Percentiles rank a stretch among this genome's conserved stretches.
Evolutionary conservation across 164 flowering plant species (phyloP).

Genomic region (Vitis cinerea): DNA sequence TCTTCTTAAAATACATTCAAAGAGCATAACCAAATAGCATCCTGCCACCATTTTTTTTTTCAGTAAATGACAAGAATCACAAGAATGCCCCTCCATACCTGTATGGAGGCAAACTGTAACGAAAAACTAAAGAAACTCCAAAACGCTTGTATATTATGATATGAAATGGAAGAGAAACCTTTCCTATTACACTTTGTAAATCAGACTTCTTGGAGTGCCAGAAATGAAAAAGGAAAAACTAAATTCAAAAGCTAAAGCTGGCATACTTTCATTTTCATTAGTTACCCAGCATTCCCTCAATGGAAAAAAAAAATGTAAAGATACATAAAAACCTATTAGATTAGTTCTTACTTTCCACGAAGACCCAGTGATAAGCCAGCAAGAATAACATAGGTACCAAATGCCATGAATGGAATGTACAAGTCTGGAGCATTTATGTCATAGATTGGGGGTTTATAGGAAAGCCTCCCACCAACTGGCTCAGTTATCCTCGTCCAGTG

Average conservation of each 20-base stretch:
- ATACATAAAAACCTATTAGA: not conserved
- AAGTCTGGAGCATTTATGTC: conserved; percentile 59
- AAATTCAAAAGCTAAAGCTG: not conserved
- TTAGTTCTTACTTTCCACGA: conserved; percentile 36
- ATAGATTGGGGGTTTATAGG: conserved; percentile 50
- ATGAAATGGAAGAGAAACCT: not conserved
- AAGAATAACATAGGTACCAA: conserved; percentile 50
- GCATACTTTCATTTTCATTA: not conserved
- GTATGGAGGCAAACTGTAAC: not conserved
- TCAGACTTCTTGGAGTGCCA: too few relatives aligned
- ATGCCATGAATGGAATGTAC: conserved; percentile 58
- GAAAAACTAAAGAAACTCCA: not conserved
- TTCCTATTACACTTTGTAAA: not conserved
- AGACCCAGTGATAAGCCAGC: conserved; percentile 51
- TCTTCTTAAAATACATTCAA: not conserved
- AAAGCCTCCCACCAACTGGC: conserved; percentile 52
- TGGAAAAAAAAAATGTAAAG: not conserved
- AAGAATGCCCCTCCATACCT: not conserved
- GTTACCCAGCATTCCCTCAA: not conserved
- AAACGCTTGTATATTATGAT: not conserved
- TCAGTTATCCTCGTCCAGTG: conserved; percentile 58
- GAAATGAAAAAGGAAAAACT: not conserved
- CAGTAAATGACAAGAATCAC: not conserved
- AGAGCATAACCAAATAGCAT: not conserved
- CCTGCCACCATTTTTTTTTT: not conserved